phyloP scores from a whole-genome alignment of 139 green algal species.

The Picochlorum sp. region DNA sequence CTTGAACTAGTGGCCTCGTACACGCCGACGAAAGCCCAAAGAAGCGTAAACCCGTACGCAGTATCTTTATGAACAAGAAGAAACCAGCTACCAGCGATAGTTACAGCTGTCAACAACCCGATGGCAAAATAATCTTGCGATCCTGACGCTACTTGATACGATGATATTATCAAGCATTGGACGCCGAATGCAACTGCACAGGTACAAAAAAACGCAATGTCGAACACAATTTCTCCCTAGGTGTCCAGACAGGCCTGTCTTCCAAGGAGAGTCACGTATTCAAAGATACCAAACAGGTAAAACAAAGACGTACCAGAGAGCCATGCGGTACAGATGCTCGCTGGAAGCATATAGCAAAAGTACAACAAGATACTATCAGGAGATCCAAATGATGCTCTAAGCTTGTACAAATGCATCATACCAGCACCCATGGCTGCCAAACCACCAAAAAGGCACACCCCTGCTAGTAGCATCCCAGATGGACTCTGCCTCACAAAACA shows the following conservation, averaged over 20 bases:
- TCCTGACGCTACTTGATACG: too few relatives aligned
- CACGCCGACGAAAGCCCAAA: constrained; percentile 37
- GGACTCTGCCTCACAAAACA: not conserved
- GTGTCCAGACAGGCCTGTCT: too few relatives aligned
- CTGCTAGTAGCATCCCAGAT: not conserved
- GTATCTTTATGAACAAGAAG: not conserved
- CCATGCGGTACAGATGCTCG: not conserved
- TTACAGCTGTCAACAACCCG: too few relatives aligned
- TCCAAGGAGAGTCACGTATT: too few relatives aligned
- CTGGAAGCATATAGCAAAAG: not conserved
- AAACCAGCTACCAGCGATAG: not conserved
- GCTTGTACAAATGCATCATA: not conserved
- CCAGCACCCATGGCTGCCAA: not conserved
- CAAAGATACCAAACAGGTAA: too few relatives aligned
- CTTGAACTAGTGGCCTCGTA: constrained; percentile 3
- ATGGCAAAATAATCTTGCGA: too few relatives aligned
- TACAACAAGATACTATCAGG: not conserved
- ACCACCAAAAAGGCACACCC: not conserved
- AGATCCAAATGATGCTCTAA: not conserved
- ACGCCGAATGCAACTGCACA: too few relatives aligned
- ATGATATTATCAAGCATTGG: too few relatives aligned
- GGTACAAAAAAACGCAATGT: too few relatives aligned
- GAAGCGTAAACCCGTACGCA: constrained; percentile 42
- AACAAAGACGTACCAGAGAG: too few relatives aligned
- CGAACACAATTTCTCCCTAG: too few relatives aligned